phyloP scores from a whole-genome alignment of 768 basidiomycete genomes.

The Lactifluus piperatus region DNA sequence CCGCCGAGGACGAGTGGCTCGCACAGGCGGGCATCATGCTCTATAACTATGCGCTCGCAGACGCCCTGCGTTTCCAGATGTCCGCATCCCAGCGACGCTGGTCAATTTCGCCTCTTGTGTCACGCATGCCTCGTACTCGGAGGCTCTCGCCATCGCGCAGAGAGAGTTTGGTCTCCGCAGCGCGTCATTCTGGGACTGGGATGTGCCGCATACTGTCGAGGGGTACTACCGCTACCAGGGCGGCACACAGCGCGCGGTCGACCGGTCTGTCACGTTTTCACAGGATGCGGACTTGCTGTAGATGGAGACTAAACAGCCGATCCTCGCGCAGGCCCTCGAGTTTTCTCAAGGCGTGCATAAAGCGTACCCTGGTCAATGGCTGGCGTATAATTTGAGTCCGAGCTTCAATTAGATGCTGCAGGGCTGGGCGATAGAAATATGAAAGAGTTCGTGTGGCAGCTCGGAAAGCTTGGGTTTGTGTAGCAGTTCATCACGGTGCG shows the following conservation, averaged over 20 bases:
- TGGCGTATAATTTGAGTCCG: constrained; percentile 92
- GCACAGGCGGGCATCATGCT: constrained; percentile 67
- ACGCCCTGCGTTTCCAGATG: constrained; percentile 51
- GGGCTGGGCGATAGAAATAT: constrained; percentile 81
- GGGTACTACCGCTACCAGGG: constrained; percentile 98
- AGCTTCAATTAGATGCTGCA: constrained; percentile 92
- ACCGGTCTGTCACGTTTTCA: constrained; percentile 86
- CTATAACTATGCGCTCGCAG: constrained; percentile 63
- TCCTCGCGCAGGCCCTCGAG: constrained; percentile 83
- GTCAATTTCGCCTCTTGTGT: constrained; percentile 56
- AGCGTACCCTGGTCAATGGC: constrained; percentile 82
- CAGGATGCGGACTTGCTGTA: constrained; percentile 88
- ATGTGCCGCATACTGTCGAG: constrained; percentile 87
- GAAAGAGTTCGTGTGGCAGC: constrained; percentile 83
- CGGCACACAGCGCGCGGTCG: constrained; percentile 89
- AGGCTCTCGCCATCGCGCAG: constrained; percentile 68
- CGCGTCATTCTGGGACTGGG: constrained; percentile 92
- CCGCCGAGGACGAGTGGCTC: constrained; percentile 85
- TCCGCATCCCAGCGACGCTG: constrained; percentile 41
- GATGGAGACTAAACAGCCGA: constrained; percentile 98
- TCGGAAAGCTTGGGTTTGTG: constrained; percentile 92
- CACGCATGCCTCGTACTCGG: constrained; percentile 59
- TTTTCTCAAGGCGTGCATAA: constrained; percentile 85
- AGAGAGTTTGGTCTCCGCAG: constrained; percentile 64
- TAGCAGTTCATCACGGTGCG: constrained; percentile 98